Evolutionary conservation across 2,329 filamentous ascomycete genomes (phyloP), one percentile per base, ranked within the genome.

Genomic region (Pezicula radicicola): DNA sequence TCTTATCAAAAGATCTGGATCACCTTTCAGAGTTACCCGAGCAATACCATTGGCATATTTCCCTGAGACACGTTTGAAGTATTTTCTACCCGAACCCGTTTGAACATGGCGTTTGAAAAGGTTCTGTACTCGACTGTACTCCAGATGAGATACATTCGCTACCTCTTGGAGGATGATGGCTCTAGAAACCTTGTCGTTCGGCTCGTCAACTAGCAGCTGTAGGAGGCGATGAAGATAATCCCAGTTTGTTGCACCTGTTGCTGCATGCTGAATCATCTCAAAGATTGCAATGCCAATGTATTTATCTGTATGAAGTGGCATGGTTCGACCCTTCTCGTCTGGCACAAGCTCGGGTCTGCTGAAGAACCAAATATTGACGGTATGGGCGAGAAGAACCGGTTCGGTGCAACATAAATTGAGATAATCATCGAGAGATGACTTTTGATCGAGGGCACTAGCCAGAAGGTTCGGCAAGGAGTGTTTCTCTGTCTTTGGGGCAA

Each of bases 101-200:
- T 74, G 67, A 1, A 77, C 57, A 2, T 70, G 60, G 6, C 74
- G 74, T 52, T 70, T 75, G 44, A 79, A 68, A 0, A 66, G 21
- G 12, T 60, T 55, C 37, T 76, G 72, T 0, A 64, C 59, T 1
- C 72, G 70, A 1, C 40, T 47, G 44, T 72, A 78, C 46, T 77
- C 75, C 0, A 75, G 51, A n/a, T 76, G 63, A 19, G 69, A 74
- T 4, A 74, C 49, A 44, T 77, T 77, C 25, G 70, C 67, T 0
- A 78, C 53, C 46, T 80, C 76, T 52, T 79, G 75, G 2, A 76
- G 62, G 8, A 78, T 48, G 1, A 71, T 63, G 1, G 55, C 57
- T 5, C 59, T 63, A 36, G 67, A 66, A 0, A 57, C 51, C 56
- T 72, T 74, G 35, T 63, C 58, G 0, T 53, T 50, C 0, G 50